A percentile compares a stretch with the other conserved stretches of the same genome.
Conservation (phyloP, 2,329 filamentous ascomycete species). For the Sporothrix pseudoabietina region DNA sequence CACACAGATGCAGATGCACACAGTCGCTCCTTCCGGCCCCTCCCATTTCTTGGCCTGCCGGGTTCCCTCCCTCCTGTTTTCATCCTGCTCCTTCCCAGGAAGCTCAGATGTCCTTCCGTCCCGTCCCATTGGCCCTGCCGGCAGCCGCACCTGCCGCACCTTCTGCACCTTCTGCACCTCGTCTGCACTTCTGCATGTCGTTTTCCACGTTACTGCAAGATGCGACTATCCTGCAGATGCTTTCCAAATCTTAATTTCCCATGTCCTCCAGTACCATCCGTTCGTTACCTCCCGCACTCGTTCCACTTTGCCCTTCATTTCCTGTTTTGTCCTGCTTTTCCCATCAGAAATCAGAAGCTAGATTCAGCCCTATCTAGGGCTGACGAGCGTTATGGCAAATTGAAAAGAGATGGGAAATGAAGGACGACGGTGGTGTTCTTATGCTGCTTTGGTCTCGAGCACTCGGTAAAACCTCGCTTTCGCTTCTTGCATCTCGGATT, state of each 20-base stretch:
- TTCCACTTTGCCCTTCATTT: neutral
- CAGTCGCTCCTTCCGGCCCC: neutral
- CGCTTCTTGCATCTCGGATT: neutral
- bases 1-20: neutral
- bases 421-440: constrained; percentile 3
- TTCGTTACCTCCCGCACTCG: neutral
- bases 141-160: neutral
- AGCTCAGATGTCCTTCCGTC: neutral
- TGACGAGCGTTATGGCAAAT: neutral
- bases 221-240: neutral
- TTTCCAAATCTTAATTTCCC: neutral
- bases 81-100: neutral
- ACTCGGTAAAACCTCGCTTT: neutral
- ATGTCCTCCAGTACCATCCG: neutral
- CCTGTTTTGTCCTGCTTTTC: neutral
- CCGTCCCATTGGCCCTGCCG: constrained; percentile 3
- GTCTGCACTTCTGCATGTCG: neutral
- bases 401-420: constrained; percentile 5
- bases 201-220: neutral
- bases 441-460: neutral
- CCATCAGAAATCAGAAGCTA: constrained; percentile 19
- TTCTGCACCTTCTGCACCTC: neutral
- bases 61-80: constrained; percentile 13
- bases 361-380: constrained; percentile 30
- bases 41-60: neutral